Conservation (phyloP, 768 basidiomycete genomes). For the Rhizopogon roseolus region DNA sequence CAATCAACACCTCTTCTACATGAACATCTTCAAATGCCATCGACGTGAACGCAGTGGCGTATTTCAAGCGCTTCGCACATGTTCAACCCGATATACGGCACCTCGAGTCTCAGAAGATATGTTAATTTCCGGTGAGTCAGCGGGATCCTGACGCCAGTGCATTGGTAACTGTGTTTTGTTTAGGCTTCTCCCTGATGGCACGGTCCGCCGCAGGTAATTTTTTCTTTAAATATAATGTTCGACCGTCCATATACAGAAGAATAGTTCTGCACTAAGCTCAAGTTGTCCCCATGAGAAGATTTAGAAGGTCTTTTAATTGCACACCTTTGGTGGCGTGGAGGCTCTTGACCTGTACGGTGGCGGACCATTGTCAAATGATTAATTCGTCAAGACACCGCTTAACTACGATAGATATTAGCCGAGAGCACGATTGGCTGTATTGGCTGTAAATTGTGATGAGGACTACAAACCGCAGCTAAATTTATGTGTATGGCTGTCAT, state of each 20-base stretch:
- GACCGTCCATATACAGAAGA: not conserved
- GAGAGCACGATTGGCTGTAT: slow-evolving; percentile 8
- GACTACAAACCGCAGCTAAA: slow-evolving; percentile 13
- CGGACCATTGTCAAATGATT: not conserved
- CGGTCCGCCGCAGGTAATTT: not conserved
- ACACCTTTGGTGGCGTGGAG: not conserved
- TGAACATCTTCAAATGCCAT: not conserved
- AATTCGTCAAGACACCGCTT: not conserved
- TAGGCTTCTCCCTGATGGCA: slow-evolving; percentile 1
- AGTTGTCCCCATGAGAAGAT: not conserved
- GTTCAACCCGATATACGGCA: not conserved
- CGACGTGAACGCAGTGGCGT: not conserved
- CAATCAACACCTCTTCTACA: not conserved
- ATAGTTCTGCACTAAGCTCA: slow-evolving; percentile 2
- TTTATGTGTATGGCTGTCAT: slow-evolving; percentile 23
- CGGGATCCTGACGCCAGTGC: slow-evolving; percentile 9
- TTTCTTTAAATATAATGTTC: not conserved
- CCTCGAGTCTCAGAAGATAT: slow-evolving; percentile 10
- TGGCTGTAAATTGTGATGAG: slow-evolving; percentile 26
- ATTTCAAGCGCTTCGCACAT: not conserved
- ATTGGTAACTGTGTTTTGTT: slow-evolving; percentile 11
- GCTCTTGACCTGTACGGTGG: not conserved
- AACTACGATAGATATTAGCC: not conserved
- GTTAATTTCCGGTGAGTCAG: slow-evolving; percentile 20
- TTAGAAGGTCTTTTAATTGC: not conserved